Conservation (phyloP, 345 rosid genomes). For the Firmiana major region DNA sequence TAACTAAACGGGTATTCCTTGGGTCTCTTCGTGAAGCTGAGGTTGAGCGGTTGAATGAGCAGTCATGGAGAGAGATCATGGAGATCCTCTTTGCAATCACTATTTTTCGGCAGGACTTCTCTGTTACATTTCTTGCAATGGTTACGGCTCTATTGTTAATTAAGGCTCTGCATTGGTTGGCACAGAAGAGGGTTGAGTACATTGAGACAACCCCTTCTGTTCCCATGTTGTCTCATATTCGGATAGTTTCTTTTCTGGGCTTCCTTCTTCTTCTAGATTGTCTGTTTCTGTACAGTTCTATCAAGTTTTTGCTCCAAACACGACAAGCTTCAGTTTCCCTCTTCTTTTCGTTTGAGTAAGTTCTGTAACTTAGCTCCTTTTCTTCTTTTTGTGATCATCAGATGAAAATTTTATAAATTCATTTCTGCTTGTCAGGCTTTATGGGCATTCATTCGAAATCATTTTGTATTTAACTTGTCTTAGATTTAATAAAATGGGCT, state of each 20-base stretch:
- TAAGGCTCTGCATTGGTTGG: constrained; percentile 91
- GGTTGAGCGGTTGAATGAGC: constrained; percentile 90
- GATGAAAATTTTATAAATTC: neutral
- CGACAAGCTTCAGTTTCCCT: constrained; percentile 82
- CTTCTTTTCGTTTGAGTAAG: constrained; percentile 97
- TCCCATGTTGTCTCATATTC: constrained; percentile 54
- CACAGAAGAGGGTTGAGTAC: constrained; percentile 93
- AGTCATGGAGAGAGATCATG: constrained; percentile 92
- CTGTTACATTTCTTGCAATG: constrained; percentile 75
- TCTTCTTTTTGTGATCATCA: neutral
- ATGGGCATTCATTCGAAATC: neutral
- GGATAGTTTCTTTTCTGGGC: constrained; percentile 77
- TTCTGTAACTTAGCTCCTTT: neutral
- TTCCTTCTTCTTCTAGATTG: constrained; percentile 70
- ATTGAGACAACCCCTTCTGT: constrained; percentile 94
- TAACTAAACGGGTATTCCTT: constrained; percentile 66
- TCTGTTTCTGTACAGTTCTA: constrained; percentile 55
- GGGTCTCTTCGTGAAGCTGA: constrained; percentile 96
- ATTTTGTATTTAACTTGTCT: constrained; percentile 2
- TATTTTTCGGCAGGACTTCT: constrained; percentile 88
- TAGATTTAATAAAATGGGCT: neutral
- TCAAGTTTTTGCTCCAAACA: constrained; percentile 55
- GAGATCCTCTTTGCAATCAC: constrained; percentile 93
- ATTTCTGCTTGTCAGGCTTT: neutral
- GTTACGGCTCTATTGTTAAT: constrained; percentile 71